These are phyloP conservation scores for Arthrobotrys megalospora DNA, from an alignment of 2,329 filamentous ascomycete species.

Conservation along the genomic window DNA sequence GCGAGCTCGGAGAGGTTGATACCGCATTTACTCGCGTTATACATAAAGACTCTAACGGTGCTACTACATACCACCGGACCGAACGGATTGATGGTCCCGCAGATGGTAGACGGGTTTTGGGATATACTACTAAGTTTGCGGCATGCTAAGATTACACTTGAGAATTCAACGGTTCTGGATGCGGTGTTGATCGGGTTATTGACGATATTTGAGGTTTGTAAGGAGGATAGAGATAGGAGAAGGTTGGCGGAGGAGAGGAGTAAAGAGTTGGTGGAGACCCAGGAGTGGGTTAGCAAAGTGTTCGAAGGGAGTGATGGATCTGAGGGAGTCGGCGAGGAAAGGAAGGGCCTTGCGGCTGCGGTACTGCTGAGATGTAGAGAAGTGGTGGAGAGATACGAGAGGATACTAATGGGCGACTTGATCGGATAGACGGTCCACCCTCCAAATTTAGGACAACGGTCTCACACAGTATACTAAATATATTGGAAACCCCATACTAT, in stretches of 20 bases:
- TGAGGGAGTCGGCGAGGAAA: conserved; percentile 57
- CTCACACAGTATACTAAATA: too few species aligned
- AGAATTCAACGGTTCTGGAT: conserved; percentile 77
- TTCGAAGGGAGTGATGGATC: conserved; percentile 73
- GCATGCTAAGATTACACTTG: conserved; percentile 70
- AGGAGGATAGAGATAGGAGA: conserved; percentile 74
- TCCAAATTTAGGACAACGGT: background rate
- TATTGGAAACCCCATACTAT: background rate
- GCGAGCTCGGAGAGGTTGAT: conserved; percentile 72
- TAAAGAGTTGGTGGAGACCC: conserved; percentile 84
- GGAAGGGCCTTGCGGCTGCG: conserved; percentile 75
- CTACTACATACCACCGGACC: conserved; percentile 87
- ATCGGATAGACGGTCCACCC: conserved; percentile 36
- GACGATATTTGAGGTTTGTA: conserved; percentile 85
- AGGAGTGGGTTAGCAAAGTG: conserved; percentile 85
- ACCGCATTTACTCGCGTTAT: conserved; percentile 81
- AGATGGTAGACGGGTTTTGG: conserved; percentile 88
- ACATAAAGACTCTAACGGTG: conserved; percentile 87
- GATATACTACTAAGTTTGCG: conserved; percentile 80
- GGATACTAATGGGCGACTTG: conserved; percentile 64
- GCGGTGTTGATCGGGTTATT: conserved; percentile 85
- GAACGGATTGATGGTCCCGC: conserved; percentile 80
- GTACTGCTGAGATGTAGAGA: conserved; percentile 84
- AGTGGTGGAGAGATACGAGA: conserved; percentile 68
- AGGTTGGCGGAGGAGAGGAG: conserved; percentile 81